Conservation (phyloP, 129 eudicot species). For the Flaveria sonorensis region DNA sequence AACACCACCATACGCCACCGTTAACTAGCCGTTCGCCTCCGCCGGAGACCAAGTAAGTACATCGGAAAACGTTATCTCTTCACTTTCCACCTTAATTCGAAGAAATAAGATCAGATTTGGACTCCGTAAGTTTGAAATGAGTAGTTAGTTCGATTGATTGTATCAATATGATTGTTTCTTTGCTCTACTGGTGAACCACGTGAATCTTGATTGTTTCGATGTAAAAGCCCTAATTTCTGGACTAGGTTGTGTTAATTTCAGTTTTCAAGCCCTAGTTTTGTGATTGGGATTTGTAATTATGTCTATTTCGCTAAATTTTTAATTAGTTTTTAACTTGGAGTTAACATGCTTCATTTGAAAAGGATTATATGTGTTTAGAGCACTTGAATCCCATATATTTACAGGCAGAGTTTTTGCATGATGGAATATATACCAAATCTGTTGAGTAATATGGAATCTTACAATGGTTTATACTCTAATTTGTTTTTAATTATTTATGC, state of each 20-base stretch:
- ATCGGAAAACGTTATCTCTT: not conserved
- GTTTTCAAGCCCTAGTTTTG: constrained; percentile 30
- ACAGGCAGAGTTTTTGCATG: not conserved
- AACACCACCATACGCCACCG: constrained; percentile 1
- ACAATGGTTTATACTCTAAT: not conserved
- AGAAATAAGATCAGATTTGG: constrained; percentile 4
- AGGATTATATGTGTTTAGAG: not conserved
- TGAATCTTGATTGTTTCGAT: constrained; percentile 7
- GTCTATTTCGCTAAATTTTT: not conserved
- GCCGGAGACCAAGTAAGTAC: constrained; percentile 27
- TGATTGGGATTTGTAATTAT: constrained; percentile 21
- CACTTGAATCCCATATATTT: not conserved
- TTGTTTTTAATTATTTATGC: not conserved
- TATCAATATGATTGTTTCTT: not conserved
- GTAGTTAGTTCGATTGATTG: not conserved
- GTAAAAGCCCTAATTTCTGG: constrained; percentile 30
- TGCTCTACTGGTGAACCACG: not conserved
- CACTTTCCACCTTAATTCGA: constrained; percentile 6
- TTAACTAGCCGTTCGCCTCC: not conserved
- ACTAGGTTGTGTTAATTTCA: not conserved
- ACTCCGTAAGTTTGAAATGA: not conserved
- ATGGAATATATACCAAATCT: constrained; percentile 1
- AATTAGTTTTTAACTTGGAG: not conserved
- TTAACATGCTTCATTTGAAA: not conserved
- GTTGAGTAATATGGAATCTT: constrained; percentile 14